Conservation (phyloP, 2,329 filamentous ascomycete genomes). For the Xylaria digitata region DNA sequence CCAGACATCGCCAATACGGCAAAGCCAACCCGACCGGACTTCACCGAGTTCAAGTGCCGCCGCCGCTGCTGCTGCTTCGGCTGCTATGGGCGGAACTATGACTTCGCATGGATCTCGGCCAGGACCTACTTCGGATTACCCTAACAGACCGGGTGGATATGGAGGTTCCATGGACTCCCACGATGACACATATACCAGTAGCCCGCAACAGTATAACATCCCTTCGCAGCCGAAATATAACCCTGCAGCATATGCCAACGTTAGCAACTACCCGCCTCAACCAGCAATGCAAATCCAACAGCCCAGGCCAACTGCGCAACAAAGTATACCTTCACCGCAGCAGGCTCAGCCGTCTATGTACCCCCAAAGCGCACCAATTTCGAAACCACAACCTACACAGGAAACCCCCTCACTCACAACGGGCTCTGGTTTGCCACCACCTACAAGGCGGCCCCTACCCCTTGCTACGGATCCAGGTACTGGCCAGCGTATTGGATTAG, state of each 20-base stretch:
- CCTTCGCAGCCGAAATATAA: constrained; percentile 75
- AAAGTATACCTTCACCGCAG: constrained; percentile 46
- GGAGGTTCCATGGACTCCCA: constrained; percentile 46
- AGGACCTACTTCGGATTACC: constrained; percentile 48
- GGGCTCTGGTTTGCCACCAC: constrained; percentile 50
- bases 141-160: constrained; percentile 51
- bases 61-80: constrained; percentile 64
- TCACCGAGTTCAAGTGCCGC: constrained; percentile 67
- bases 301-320: constrained; percentile 53
- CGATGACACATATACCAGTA: constrained; percentile 48
- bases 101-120: constrained; percentile 50
- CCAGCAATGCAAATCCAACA: constrained; percentile 57
- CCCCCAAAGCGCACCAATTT: constrained; percentile 46
- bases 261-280: constrained; percentile 61
- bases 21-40: constrained; percentile 63
- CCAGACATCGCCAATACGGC: constrained; percentile 64
- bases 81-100: constrained; percentile 66
- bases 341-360: constrained; percentile 52
- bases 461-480: constrained; percentile 77
- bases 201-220: constrained; percentile 46
- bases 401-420: constrained; percentile 52
- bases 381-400: constrained; percentile 56
- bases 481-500: constrained; percentile 87
- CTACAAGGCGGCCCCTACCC: constrained; percentile 71
- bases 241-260: constrained; percentile 78